These are phyloP conservation scores for Lophium mytilinum DNA, from an alignment of 495 filamentous ascomycete genomes.

Conservation along the genomic window DNA sequence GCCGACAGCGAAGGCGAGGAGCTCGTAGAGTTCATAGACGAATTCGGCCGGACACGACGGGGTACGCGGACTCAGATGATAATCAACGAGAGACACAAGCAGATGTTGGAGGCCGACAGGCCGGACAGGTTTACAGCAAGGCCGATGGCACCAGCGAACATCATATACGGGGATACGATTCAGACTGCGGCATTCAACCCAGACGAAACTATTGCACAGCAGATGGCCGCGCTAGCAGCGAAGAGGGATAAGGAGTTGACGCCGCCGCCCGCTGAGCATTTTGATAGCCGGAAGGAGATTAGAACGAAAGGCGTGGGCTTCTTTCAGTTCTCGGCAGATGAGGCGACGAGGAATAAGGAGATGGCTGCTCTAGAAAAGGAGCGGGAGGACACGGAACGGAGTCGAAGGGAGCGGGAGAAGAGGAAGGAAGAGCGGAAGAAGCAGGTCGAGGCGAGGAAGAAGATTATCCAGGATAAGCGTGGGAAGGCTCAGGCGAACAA, in stretches of 20 bases:
- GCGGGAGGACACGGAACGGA: slow-evolving; percentile 58
- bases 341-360: slow-evolving; percentile 54
- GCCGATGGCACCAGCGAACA: slow-evolving; percentile 54
- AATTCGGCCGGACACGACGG: slow-evolving; percentile 70
- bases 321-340: slow-evolving; percentile 72
- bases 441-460: slow-evolving; percentile 48
- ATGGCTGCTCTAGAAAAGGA: slow-evolving; percentile 65
- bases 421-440: slow-evolving; percentile 44
- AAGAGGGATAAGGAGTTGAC: slow-evolving; percentile 68
- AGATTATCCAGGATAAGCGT: slow-evolving; percentile 44
- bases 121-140: slow-evolving; percentile 45
- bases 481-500: slow-evolving; percentile 10
- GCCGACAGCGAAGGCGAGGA: slow-evolving; percentile 45
- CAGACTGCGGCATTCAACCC: slow-evolving; percentile 75
- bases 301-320: slow-evolving; percentile 85
- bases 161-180: slow-evolving; percentile 78
- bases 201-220: slow-evolving; percentile 45
- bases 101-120: slow-evolving; percentile 40
- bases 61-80: slow-evolving; percentile 58
- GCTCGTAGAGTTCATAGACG: slow-evolving; percentile 75
- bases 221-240: slow-evolving; percentile 65
- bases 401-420: slow-evolving; percentile 40
- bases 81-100: slow-evolving; percentile 42
- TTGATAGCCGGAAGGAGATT: slow-evolving; percentile 74
- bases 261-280: slow-evolving; percentile 71